Percentiles rank a stretch among this genome's conserved stretches.
These are phyloP conservation scores for Tetrapisispora fleetii DNA, from an alignment of 805 yeast species.

Conservation along the genomic window DNA sequence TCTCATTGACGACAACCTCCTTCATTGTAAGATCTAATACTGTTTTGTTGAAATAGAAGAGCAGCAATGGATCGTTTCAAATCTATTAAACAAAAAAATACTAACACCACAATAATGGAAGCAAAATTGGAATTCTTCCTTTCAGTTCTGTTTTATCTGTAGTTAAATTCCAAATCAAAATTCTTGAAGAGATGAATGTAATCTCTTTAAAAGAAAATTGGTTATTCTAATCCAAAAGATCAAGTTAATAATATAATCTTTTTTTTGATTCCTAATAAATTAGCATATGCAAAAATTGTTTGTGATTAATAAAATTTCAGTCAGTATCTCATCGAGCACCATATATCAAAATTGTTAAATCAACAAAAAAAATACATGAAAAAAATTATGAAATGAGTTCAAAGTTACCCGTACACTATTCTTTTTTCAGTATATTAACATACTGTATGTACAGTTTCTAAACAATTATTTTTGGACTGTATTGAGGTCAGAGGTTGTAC, in stretches of 20 bases:
- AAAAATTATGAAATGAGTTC: neutral
- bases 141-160: too few species aligned
- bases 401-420: neutral
- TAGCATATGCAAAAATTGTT: too few species aligned
- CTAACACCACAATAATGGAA: neutral
- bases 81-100: neutral
- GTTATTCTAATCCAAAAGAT: too few species aligned
- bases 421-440: too few species aligned
- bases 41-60: neutral
- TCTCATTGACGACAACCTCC: constrained; percentile 49
- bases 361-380: too few species aligned
- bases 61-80: neutral
- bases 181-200: too few species aligned
- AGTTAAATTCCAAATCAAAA: neutral
- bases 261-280: too few species aligned
- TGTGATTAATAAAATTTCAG: neutral
- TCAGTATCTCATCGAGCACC: neutral
- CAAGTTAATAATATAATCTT: neutral
- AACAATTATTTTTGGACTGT: too few species aligned
- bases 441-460: too few species aligned
- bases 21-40: constrained; percentile 19
- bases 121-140: neutral
- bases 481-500: too few species aligned
- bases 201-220: too few species aligned
- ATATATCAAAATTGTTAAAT: neutral